Conservation (phyloP, 2,329 filamentous ascomycete species). For the Juglanconis juglandina region DNA sequence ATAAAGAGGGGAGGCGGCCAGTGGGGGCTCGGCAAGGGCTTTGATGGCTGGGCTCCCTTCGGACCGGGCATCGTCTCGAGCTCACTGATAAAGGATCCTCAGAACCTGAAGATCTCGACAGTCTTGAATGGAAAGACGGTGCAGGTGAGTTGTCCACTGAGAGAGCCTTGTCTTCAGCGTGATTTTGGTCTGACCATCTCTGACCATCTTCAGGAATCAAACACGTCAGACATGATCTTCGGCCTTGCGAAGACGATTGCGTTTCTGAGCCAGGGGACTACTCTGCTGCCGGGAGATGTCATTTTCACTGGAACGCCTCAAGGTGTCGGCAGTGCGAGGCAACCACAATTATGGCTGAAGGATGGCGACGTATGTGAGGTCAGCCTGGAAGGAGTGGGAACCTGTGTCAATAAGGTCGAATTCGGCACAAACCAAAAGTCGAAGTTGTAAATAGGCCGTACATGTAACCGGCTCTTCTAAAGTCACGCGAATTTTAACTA, state of each 20-base stretch:
- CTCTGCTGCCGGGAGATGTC: constrained; percentile 60
- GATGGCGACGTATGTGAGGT: constrained; percentile 70
- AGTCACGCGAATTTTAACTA: no score
- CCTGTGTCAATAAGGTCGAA: constrained; percentile 51
- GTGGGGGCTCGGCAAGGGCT: constrained; percentile 70
- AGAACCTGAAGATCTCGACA: constrained; percentile 53
- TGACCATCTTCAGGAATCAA: constrained; percentile 38
- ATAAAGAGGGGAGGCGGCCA: constrained; percentile 64
- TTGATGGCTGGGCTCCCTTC: constrained; percentile 72
- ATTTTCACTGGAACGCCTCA: constrained; percentile 61
- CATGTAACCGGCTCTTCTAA: no score
- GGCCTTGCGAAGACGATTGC: constrained; percentile 56
- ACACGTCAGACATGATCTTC: constrained; percentile 63
- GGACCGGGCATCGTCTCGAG: constrained; percentile 67
- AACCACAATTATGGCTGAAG: constrained; percentile 64
- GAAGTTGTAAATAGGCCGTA: constrained; percentile 27
- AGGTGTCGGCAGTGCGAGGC: constrained; percentile 68
- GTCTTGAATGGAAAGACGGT: constrained; percentile 57
- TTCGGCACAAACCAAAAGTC: constrained; percentile 32
- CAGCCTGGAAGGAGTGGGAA: constrained; percentile 62
- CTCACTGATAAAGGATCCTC: constrained; percentile 53
- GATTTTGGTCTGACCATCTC: neutral
- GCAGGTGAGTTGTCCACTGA: constrained; percentile 38
- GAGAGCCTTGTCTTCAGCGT: neutral
- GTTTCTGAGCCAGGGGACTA: constrained; percentile 59